phyloP scores from a whole-genome alignment of 768 basidiomycete genomes.

The Rhizopogon vinicolor region DNA sequence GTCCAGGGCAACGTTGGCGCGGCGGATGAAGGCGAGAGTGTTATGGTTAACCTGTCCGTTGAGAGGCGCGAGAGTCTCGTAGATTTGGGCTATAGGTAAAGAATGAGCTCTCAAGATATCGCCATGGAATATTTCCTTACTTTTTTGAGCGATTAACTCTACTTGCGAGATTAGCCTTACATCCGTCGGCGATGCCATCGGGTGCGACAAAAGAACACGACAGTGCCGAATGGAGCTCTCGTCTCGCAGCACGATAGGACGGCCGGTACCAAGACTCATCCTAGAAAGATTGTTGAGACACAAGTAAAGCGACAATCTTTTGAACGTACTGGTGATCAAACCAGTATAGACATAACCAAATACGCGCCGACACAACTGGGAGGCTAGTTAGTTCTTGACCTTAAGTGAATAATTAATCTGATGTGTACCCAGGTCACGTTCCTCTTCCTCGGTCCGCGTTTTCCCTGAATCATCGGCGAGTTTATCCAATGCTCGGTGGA shows the following conservation, averaged over 20 bases:
- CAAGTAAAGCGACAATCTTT: not conserved
- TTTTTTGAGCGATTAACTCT: slow-evolving; percentile 88
- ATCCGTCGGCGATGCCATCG: slow-evolving; percentile 87
- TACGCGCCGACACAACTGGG: slow-evolving; percentile 83
- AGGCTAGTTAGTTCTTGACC: slow-evolving; percentile 5
- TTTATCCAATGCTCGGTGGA: slow-evolving; percentile 90
- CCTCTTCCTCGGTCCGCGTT: slow-evolving; percentile 72
- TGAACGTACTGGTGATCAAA: slow-evolving; percentile 85
- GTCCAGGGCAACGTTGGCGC: slow-evolving; percentile 81
- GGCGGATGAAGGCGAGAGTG: slow-evolving; percentile 81
- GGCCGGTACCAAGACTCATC: slow-evolving; percentile 89
- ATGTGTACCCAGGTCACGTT: slow-evolving; percentile 73
- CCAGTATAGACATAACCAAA: slow-evolving; percentile 95
- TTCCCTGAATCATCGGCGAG: slow-evolving; percentile 69
- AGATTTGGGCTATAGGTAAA: slow-evolving; percentile 71
- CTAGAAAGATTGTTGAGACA: slow-evolving; percentile 33
- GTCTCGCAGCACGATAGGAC: slow-evolving; percentile 86
- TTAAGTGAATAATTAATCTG: not conserved
- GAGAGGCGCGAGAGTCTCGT: slow-evolving; percentile 82
- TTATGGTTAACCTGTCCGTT: slow-evolving; percentile 84
- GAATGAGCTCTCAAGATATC: slow-evolving; percentile 3
- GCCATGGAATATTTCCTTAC: slow-evolving; percentile 36
- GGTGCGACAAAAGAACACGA: slow-evolving; percentile 74
- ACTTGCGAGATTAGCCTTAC: slow-evolving; percentile 84
- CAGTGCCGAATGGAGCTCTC: slow-evolving; percentile 86